Conservation (phyloP, 345 rosid genomes). For the Gossypium turneri region DNA sequence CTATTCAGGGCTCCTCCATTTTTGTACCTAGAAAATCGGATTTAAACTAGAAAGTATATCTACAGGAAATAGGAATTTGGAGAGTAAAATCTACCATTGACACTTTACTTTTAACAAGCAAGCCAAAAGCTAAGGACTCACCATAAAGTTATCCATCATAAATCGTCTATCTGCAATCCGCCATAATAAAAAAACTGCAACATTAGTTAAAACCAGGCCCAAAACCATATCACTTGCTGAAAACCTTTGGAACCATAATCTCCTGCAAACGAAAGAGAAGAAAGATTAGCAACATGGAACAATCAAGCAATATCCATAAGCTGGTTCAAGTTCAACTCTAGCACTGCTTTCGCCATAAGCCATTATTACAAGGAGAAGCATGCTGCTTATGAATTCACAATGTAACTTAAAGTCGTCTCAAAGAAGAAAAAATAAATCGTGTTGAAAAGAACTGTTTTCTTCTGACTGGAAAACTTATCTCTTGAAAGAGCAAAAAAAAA, state of each 20-base stretch:
- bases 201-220: conserved; percentile 62
- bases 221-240: conserved; percentile 46
- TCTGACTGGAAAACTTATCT: neutral
- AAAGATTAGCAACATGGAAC: conserved; percentile 17
- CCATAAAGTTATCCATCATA: conserved; percentile 80
- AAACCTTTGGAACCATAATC: conserved; percentile 45
- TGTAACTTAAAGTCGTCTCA: neutral
- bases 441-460: neutral
- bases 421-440: neutral
- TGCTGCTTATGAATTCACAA: neutral
- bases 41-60: neutral
- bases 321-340: neutral
- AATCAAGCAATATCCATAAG: neutral
- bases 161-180: conserved; percentile 46
- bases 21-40: neutral
- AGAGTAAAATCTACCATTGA: conserved; percentile 1
- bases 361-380: neutral
- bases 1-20: neutral
- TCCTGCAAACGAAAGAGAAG: conserved; percentile 46
- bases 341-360: neutral
- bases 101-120: neutral
- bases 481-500: too few species aligned
- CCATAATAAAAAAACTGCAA: conserved; percentile 72
- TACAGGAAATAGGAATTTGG: neutral
- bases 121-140: conserved; percentile 31